Evolutionary conservation across 306 rosid species (phyloP).

Genomic region (Vigna angularis): DNA sequence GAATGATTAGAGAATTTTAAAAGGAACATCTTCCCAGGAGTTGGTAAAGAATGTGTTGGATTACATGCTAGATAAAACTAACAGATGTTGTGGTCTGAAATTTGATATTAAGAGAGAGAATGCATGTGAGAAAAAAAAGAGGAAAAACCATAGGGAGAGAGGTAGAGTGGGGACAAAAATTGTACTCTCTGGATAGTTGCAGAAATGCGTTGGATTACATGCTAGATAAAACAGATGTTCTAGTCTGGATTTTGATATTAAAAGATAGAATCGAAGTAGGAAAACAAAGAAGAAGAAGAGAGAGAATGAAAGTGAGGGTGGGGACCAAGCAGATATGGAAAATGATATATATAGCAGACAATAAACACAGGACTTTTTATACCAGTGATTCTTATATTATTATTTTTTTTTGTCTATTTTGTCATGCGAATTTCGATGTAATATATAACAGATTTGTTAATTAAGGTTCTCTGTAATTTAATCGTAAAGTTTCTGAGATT

Average conservation of each 20-base stretch:
- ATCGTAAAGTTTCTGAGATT: background rate
- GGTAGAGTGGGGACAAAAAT: background rate
- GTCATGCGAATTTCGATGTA: constrained; percentile 10
- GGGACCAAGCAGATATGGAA: constrained; percentile 37
- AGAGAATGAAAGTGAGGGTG: background rate
- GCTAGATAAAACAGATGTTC: background rate
- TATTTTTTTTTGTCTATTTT: constrained; percentile 39
- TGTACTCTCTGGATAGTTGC: constrained; percentile 8
- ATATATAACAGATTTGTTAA: constrained; percentile 17
- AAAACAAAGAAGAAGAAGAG: background rate
- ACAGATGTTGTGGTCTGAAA: background rate
- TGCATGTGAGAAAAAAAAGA: background rate
- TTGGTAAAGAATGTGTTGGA: background rate
- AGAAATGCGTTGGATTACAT: constrained; percentile 27
- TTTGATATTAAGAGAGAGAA: background rate
- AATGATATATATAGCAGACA: background rate
- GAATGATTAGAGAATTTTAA: constrained; percentile 15
- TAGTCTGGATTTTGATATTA: constrained; percentile 5
- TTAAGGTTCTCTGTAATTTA: background rate
- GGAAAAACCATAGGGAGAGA: background rate
- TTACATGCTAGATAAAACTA: constrained; percentile 22
- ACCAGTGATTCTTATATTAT: constrained; percentile 36
- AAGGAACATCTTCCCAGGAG: constrained; percentile 13
- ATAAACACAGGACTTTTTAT: constrained; percentile 28
- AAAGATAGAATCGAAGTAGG: background rate